A percentile compares a stretch with the other conserved stretches of the same genome.
phyloP scores from a whole-genome alignment of 2,329 filamentous ascomycete genomes.

The Aquanectria penicillioides region DNA sequence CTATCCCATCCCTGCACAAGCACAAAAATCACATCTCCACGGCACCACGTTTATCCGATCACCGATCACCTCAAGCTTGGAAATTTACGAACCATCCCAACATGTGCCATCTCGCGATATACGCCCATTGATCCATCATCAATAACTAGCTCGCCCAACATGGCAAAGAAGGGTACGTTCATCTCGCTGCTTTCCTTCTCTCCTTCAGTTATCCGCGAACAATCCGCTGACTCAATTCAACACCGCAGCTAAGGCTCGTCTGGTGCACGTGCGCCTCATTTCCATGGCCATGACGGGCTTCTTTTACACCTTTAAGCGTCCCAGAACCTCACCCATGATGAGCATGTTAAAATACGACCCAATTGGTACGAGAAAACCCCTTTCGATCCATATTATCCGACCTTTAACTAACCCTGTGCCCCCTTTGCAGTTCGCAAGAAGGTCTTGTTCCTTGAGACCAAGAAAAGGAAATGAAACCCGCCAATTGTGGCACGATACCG shows the following conservation, averaged over 20 bases:
- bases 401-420: constrained; percentile 1
- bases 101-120: constrained; percentile 20
- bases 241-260: constrained; percentile 82
- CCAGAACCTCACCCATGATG: constrained; percentile 82
- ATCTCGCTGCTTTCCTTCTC: not conserved
- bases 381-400: not conserved
- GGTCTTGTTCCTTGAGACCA: constrained; percentile 94
- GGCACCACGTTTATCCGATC: constrained; percentile 35
- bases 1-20: too few relatives aligned
- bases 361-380: constrained; percentile 69
- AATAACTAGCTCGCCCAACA: constrained; percentile 26
- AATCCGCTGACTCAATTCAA: constrained; percentile 21
- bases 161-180: constrained; percentile 42
- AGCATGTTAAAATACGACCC: constrained; percentile 99
- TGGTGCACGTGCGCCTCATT: constrained; percentile 91
- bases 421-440: constrained; percentile 81
- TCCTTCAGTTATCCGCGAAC: not conserved
- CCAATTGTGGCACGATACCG: constrained; percentile 16
- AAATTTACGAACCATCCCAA: constrained; percentile 39
- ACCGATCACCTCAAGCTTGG: constrained; percentile 26
- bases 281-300: constrained; percentile 99
- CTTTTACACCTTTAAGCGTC: constrained; percentile 90
- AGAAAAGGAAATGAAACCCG: constrained; percentile 71
- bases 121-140: constrained; percentile 28
- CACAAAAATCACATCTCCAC: constrained; percentile 7